phyloP scores from a whole-genome alignment of 192 early-diverging fungal species.

The Umbelopsis vinacea region DNA sequence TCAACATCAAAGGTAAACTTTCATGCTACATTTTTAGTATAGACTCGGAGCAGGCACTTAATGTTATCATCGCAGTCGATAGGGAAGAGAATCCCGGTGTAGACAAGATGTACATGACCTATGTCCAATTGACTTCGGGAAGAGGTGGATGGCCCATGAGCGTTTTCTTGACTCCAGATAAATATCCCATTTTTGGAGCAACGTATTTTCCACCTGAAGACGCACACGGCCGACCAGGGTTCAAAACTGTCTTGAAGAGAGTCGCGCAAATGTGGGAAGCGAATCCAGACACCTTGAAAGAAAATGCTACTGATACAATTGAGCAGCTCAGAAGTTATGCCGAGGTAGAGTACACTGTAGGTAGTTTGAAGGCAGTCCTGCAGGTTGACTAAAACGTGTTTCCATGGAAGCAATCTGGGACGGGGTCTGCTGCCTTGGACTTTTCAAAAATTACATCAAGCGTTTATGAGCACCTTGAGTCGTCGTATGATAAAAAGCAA shows the following conservation, averaged over 20 bases:
- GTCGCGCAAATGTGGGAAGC: constrained; percentile 46
- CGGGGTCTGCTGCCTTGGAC: not conserved
- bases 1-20: constrained; percentile 60
- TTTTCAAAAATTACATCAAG: not conserved
- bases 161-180: constrained; percentile 61
- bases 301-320: constrained; percentile 44
- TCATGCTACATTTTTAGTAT: too few species aligned
- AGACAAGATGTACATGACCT: constrained; percentile 70
- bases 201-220: constrained; percentile 53
- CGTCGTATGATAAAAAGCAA: constrained; percentile 45
- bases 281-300: constrained; percentile 39
- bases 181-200: constrained; percentile 51
- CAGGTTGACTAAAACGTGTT: not conserved
- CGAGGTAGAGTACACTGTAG: not conserved
- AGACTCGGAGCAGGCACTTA: not conserved
- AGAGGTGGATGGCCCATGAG: constrained; percentile 74
- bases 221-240: constrained; percentile 43
- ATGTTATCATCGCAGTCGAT: not conserved
- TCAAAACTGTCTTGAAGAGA: constrained; percentile 36
- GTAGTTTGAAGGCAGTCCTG: not conserved
- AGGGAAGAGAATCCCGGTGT: constrained; percentile 68
- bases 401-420: not conserved
- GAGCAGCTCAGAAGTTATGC: constrained; percentile 40
- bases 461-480: constrained; percentile 42
- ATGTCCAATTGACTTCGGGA: constrained; percentile 61